These are phyloP conservation scores for Filosporella fistucella DNA, from an alignment of 495 filamentous ascomycete genomes.

Conservation along the genomic window DNA sequence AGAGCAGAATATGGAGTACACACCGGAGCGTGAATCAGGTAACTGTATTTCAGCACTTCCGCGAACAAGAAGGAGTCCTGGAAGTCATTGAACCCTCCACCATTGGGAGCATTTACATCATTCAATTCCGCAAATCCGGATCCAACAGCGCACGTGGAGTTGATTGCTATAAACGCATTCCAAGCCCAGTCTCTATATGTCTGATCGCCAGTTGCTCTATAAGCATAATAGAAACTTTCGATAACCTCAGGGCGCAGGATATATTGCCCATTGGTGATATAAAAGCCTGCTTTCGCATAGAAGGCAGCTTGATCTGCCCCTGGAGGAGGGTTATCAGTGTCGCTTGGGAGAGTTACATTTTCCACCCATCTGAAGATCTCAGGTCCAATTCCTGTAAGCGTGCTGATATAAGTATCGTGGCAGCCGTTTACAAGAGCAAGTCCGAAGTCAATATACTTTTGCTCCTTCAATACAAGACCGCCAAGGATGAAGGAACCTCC, in stretches of 20 bases:
- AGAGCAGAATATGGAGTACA: slow-evolving; percentile 8
- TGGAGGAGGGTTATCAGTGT: slow-evolving; percentile 31
- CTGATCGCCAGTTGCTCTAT: slow-evolving; percentile 64
- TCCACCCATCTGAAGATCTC: slow-evolving; percentile 68
- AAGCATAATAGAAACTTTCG: slow-evolving; percentile 87
- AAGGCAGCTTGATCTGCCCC: slow-evolving; percentile 48
- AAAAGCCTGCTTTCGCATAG: slow-evolving; percentile 67
- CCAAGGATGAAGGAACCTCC: slow-evolving; percentile 86
- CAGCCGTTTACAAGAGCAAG: slow-evolving; percentile 70
- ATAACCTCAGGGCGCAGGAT: slow-evolving; percentile 79
- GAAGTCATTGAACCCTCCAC: slow-evolving; percentile 60
- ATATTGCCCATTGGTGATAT: slow-evolving; percentile 58
- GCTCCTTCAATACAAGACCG: slow-evolving; percentile 60
- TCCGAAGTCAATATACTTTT: slow-evolving; percentile 70
- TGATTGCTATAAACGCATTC: slow-evolving; percentile 72
- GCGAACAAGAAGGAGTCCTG: slow-evolving; percentile 92
- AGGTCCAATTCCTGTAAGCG: slow-evolving; percentile 71
- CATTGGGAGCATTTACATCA: slow-evolving; percentile 60
- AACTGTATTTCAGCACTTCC: slow-evolving; percentile 84
- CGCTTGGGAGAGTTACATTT: slow-evolving; percentile 20
- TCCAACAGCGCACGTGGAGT: slow-evolving; percentile 54
- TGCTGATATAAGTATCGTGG: slow-evolving; percentile 66
- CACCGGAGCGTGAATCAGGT: slow-evolving; percentile 57
- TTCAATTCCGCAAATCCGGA: slow-evolving; percentile 63
- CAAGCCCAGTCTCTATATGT: slow-evolving; percentile 83